Conservation (phyloP, 2,329 filamentous ascomycete species). For the Peltaster fructicola region DNA sequence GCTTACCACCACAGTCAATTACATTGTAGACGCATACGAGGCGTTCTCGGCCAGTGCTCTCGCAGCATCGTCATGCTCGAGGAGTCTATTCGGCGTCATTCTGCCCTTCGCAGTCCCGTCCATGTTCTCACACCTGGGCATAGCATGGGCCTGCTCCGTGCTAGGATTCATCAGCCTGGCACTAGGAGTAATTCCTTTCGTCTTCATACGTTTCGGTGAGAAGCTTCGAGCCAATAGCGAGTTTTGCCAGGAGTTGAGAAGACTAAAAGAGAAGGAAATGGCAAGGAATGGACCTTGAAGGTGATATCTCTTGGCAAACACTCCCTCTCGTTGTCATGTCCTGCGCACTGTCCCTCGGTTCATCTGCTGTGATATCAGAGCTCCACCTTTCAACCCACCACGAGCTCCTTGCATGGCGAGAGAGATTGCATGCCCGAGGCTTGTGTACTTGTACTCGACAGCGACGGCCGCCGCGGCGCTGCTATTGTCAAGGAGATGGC, state of each 20-base stretch:
- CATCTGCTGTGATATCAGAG: too few species aligned
- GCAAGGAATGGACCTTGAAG: too few species aligned
- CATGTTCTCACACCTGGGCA: conserved; percentile 51
- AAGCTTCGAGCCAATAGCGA: conserved; percentile 37
- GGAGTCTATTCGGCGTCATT: conserved; percentile 57
- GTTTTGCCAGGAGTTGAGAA: conserved; percentile 43
- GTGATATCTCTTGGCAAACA: too few species aligned
- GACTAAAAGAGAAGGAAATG: conserved; percentile 27
- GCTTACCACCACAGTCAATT: conserved; percentile 34
- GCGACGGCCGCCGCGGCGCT: too few species aligned
- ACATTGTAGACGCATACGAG: conserved; percentile 49
- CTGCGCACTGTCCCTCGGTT: too few species aligned
- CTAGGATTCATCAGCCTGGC: conserved; percentile 31
- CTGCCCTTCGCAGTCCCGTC: conserved; percentile 29
- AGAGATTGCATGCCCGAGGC: too few species aligned
- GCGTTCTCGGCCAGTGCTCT: conserved; percentile 59
- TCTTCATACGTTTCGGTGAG: conserved; percentile 37
- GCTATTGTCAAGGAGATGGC: too few species aligned
- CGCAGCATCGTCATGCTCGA: conserved; percentile 66
- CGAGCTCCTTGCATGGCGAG: too few species aligned
- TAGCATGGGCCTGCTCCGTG: conserved; percentile 45
- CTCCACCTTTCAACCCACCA: too few species aligned
- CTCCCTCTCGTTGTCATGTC: too few species aligned
- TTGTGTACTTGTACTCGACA: too few species aligned
- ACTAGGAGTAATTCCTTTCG: conserved; percentile 39